These are phyloP conservation scores for Phalaenopsis hybrid DNA, from an alignment of 116 monocot species.

Conservation along the genomic window DNA sequence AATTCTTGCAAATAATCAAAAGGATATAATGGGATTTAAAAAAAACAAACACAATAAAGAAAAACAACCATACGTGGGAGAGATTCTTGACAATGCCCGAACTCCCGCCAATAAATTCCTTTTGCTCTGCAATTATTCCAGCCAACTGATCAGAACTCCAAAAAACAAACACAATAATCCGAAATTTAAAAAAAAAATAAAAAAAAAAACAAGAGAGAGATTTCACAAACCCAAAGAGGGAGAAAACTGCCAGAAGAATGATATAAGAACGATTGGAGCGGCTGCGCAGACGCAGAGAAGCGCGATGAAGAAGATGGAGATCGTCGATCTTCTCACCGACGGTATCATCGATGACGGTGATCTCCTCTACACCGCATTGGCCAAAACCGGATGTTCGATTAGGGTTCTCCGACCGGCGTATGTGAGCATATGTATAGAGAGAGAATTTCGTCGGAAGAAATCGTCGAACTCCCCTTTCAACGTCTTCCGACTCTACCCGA, in stretches of 20 bases:
- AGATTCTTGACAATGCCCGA: slow-evolving; percentile 15
- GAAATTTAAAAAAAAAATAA: neutral
- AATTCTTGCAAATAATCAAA: neutral
- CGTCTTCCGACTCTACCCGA: too few relatives aligned
- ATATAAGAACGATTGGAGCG: slow-evolving; percentile 18
- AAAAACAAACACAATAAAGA: slow-evolving; percentile 3
- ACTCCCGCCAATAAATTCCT: slow-evolving; percentile 16
- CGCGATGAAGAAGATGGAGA: slow-evolving; percentile 17
- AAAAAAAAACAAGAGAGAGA: neutral
- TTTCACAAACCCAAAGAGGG: slow-evolving; percentile 13
- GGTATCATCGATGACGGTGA: slow-evolving; percentile 9
- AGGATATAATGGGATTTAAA: neutral
- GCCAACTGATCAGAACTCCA: neutral
- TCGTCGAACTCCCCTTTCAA: neutral
- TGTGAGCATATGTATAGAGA: neutral
- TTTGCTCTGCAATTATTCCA: slow-evolving; percentile 8
- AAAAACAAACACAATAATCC: neutral
- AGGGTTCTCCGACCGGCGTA: neutral
- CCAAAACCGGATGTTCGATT: neutral
- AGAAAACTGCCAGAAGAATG: slow-evolving; percentile 14
- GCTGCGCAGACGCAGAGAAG: slow-evolving; percentile 17
- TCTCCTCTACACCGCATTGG: slow-evolving; percentile 4
- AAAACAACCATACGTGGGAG: slow-evolving; percentile 7
- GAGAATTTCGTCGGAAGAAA: neutral
- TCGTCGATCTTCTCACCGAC: slow-evolving; percentile 16